Conservation (phyloP, 805 yeast genomes). For the Zygosaccharomyces bailii region DNA sequence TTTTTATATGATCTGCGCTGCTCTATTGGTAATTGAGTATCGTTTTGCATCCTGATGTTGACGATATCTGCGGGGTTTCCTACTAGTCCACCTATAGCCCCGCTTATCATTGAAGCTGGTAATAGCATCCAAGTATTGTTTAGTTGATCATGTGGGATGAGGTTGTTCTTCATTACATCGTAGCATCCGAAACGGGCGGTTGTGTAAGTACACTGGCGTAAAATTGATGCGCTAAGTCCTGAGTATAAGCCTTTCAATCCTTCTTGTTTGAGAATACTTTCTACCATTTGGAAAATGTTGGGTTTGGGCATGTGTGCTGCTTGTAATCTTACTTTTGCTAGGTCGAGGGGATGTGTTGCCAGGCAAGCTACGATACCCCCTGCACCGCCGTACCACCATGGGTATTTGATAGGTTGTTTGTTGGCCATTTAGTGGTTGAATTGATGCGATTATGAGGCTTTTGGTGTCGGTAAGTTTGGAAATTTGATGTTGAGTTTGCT, state of each 20-base stretch:
- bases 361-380: constrained; percentile 65
- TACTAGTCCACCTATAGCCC: constrained; percentile 77
- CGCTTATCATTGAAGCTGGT: constrained; percentile 82
- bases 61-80: constrained; percentile 90
- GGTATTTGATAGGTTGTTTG: constrained; percentile 31
- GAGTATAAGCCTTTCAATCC: constrained; percentile 71
- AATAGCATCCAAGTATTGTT: constrained; percentile 60
- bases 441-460: background rate
- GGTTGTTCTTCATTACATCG: constrained; percentile 64
- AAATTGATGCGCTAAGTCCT: constrained; percentile 75
- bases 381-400: constrained; percentile 67
- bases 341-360: constrained; percentile 77
- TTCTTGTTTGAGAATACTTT: constrained; percentile 37
- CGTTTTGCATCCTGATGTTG: constrained; percentile 89
- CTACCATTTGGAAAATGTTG: constrained; percentile 52
- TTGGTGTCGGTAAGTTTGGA: background rate
- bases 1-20: constrained; percentile 71
- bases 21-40: constrained; percentile 59
- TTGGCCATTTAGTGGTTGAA: background rate
- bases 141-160: constrained; percentile 40
- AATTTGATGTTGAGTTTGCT: background rate
- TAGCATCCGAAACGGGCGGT: constrained; percentile 85
- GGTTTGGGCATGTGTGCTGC: constrained; percentile 69
- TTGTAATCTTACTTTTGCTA: constrained; percentile 83
- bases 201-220: constrained; percentile 86